Evolutionary conservation across 2,329 filamentous ascomycete genomes (phyloP).

Genomic region (Knufia petricola): DNA sequence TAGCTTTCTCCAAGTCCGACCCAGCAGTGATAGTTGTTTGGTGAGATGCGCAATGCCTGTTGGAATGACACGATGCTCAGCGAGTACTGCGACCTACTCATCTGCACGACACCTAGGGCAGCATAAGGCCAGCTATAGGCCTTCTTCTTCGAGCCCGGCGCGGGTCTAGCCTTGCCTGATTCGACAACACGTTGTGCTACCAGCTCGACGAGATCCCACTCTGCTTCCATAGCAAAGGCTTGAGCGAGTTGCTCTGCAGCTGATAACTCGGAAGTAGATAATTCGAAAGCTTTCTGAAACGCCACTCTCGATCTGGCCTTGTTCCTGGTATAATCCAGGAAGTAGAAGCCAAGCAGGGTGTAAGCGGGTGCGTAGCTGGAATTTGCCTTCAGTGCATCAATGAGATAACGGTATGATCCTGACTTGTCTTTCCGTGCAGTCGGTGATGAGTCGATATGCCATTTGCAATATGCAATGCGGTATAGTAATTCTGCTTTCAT

Average conservation of each 20-base stretch:
- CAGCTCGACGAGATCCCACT: constrained; percentile 94
- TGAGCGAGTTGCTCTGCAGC: constrained; percentile 80
- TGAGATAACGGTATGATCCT: constrained; percentile 73
- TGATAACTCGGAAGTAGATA: constrained; percentile 75
- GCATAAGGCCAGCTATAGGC: constrained; percentile 94
- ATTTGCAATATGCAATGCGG: constrained; percentile 75
- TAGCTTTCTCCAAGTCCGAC: constrained; percentile 97
- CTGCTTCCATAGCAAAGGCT: constrained; percentile 77
- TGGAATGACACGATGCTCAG: constrained; percentile 89
- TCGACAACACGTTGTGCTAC: constrained; percentile 85
- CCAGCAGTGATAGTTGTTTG: constrained; percentile 88
- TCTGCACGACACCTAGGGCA: constrained; percentile 82
- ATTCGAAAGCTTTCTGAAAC: constrained; percentile 91
- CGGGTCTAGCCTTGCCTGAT: constrained; percentile 82
- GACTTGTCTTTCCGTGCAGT: constrained; percentile 67
- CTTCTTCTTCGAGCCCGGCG: constrained; percentile 85
- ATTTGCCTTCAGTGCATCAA: constrained; percentile 75
- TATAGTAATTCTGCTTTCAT: constrained; percentile 81
- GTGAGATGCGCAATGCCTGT: constrained; percentile 71
- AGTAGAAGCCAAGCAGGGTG: constrained; percentile 81
- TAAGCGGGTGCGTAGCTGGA: constrained; percentile 84
- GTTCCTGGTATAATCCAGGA: constrained; percentile 82
- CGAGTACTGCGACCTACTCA: constrained; percentile 85
- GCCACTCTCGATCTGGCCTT: constrained; percentile 79
- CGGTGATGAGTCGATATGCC: constrained; percentile 69